Base-by-base conservation (phyloP, 176 grass and related monocot genomes). In the Pontederia paniculata region DNA sequence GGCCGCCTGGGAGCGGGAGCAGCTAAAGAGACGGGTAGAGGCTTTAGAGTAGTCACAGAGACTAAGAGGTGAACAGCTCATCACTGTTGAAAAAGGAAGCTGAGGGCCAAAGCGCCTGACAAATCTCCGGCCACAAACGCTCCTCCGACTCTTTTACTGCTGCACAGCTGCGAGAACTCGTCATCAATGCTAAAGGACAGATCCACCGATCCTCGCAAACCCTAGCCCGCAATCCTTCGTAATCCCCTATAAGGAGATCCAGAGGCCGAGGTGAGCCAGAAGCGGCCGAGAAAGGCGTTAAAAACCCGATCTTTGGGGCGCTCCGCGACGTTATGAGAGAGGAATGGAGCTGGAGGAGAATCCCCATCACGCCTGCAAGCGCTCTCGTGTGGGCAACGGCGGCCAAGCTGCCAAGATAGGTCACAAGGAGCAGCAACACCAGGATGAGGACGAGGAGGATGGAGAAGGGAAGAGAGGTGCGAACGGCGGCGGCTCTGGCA, bases 401-500 rank as follows among this genome's bases (percentile, higher is more conserved):
- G 17, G 10, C 43, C 42, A 45, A 18, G 63, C 45, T 5, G 23
- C 63, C 46, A 66, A 52, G 48, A 37, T 66, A 66, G 63, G 48
- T 9, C 59, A 10, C 42, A 62, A 47, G 17, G 18, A 62, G 59
- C 43, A 37, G 28, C 28, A 37, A 37, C 28, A 62, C 48, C 63
- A 42, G 10, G 48, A 66, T 23, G 48, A 66, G 14, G 63, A 66
- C 63, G 63, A 66, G 14, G 63, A 52, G 21, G 63, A 66, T 41
- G 28, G 5, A 37, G 28, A 37, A 37, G 48, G 48, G 18, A 23
- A 66, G 23, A 28, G 15, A 46, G 51, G 17, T 14, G 45, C 28
- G 28, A 37, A 48, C n/a, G 63, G 63, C 9, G 63, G 46, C 15
- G 48, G 13, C 12, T 15, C 9, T 8, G 22, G 15, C 3, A 37